Base-by-base conservation (phyloP, 352 stramenopile genomes). In the Thalassiosira hispida region DNA sequence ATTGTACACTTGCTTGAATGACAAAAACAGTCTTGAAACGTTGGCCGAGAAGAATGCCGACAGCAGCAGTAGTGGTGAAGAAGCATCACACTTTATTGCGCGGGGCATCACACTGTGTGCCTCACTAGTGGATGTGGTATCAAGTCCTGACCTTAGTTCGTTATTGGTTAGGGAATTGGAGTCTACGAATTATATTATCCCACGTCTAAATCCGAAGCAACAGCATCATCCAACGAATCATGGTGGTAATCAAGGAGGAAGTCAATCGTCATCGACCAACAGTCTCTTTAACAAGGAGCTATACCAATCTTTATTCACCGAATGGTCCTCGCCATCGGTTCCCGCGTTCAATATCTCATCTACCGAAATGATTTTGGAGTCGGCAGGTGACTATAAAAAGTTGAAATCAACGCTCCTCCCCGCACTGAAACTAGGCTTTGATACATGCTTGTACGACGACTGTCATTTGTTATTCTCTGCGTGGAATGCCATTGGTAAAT, bases 381-480 rank as follows among this genome's bases (percentile, higher is more conserved):
- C 8, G 7, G 49, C 3, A 9, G n/a, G 11, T 18, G 22, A 73
- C 16, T 74, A 77, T 11, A 52, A 68, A 25, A 86, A 82, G 49
- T 59, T 83, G 1, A 62, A 51, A 18, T 46, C 59, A 9, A 29
- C 86, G 0, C 31, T 91, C 6, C 59, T 82, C 23, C 33, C 8
- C 16, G 51, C 66, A 16, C 77, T 94, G n/a, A 42, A 63, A 6
- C 8, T 88, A 46, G 87, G 85, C 22, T 89, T 93, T 53, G 27
- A 82, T 18, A 20, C 38, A 40, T n/a, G n/a, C n/a, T n/a, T n/a
- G n/a, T n/a, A 66, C 5, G 89, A 94, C 68, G 63, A 77, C 25
- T 84, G 86, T 31, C 75, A 91, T 65, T 70, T 94, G 16, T 47
- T 94, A 11, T 91, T 91, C 69, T 83, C 85, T 14, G 64, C 87